These are phyloP conservation scores for Haematococcus lacustris DNA, from an alignment of 139 green algal genomes.

Conservation along the genomic window DNA sequence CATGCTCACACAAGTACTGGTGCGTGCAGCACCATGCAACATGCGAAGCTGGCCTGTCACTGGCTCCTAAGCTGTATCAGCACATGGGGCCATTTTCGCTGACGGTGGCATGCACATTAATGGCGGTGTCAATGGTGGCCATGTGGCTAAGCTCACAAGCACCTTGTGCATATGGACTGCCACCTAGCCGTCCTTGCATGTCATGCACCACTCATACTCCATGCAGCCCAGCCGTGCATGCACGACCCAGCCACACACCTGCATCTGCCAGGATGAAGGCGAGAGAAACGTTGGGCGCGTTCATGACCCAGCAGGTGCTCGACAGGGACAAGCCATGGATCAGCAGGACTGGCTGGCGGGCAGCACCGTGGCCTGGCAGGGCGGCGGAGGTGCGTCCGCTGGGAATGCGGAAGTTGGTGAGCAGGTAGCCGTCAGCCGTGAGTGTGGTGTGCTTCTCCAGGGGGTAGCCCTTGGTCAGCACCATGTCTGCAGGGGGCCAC, in stretches of 20 bases:
- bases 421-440: conserved; percentile 50
- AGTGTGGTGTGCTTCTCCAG: conserved; percentile 46
- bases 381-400: neutral
- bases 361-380: neutral
- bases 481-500: conserved; percentile 12
- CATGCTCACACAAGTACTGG: too few relatives aligned
- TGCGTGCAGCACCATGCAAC: too few relatives aligned
- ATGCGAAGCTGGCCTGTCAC: too few relatives aligned
- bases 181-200: too few relatives aligned
- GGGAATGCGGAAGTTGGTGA: conserved; percentile 22
- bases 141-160: too few relatives aligned
- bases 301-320: conserved; percentile 50
- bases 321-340: conserved; percentile 69
- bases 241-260: neutral
- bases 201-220: too few relatives aligned
- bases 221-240: too few relatives aligned
- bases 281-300: neutral
- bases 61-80: too few relatives aligned
- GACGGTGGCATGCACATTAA: too few relatives aligned
- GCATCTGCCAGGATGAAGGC: neutral
- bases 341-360: conserved; percentile 51
- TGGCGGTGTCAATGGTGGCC: too few relatives aligned
- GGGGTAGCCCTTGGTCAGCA: conserved; percentile 42
- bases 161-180: too few relatives aligned
- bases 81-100: too few relatives aligned